Evolutionary conservation across 169 alveolate genomes (phyloP), one percentile per base, ranked within the genome.

Genomic region (Sarcocystis neurona): DNA sequence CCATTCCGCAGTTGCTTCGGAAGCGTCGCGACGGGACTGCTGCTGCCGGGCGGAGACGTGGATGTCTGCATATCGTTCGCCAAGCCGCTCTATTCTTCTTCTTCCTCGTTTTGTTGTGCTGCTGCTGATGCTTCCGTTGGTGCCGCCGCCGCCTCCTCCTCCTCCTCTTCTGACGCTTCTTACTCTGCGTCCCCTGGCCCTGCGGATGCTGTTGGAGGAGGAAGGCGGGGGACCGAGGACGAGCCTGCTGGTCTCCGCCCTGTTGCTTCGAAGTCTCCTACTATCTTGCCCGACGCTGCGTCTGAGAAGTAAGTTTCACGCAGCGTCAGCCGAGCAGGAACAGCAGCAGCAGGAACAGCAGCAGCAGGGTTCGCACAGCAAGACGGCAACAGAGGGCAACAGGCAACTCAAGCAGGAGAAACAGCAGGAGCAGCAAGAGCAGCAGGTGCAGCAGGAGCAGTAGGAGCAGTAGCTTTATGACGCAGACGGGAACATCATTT

Each of bases 41-140:
- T 27, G 74, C 75, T 79, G 50, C 87, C 87, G 2, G 87, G 87
- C 27, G 87, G 47, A 27, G 87, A 79, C 20, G 70, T 79, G 12
- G 87, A 79, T 53, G 75, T 48, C 10, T 44, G 70, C 34, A 4
- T 79, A 0, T 32, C n/a, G n/a, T n/a, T n/a, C n/a, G n/a, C n/a
- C n/a, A n/a, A n/a, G n/a, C n/a, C n/a, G n/a, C n/a, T n/a, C n/a
- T n/a, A n/a, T n/a, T n/a, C n/a, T n/a, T n/a, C n/a, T n/a, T n/a
- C n/a, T n/a, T n/a, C n/a, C n/a, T n/a, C n/a, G n/a, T n/a, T n/a
- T n/a, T n/a, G n/a, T n/a, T n/a, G n/a, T n/a, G n/a, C n/a, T n/a
- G n/a, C n/a, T n/a, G n/a, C n/a, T n/a, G n/a, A n/a, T 37, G 30
- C 44, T 79, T 1, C 87, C 87, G 43, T 27, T 75, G 70, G 1